Base-by-base conservation (phyloP, 352 stramenopile genomes). In the Phytophthora europaea region DNA sequence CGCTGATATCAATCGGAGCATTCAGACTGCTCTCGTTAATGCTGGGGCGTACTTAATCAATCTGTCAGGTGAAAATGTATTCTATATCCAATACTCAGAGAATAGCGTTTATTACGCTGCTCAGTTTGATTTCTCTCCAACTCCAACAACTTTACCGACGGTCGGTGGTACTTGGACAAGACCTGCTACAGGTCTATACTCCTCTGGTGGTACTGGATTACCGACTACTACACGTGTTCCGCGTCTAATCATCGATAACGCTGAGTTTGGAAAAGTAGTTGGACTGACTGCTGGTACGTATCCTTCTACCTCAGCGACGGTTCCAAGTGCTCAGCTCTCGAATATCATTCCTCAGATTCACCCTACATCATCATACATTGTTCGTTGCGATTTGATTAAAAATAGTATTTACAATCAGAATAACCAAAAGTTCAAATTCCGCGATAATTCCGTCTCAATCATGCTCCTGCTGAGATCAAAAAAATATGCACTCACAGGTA, bases 351-450 rank as follows among this genome's bases (percentile, higher is more conserved):
- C n/a, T n/a, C n/a, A n/a, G n/a, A n/a, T 58, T 33, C 62, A 72
- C 2, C 70, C 70, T 0, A 65, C 12, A 4, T 50, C 22, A 8
- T 45, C 18, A 1, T 76, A 76, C 34, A 55, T 76, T 2, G 51
- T 76, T 22, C 48, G 70, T 7, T 76, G 70, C 28, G 62, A 67
- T 61, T 1, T 72, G 0, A 61, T 76, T 3, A 76, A 76, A 73
- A 23, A 6, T 73, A 3, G 64, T 73, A 66, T 72, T 7, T 65
- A 51, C 22, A 62, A 72, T 61, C 47, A 72, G 38, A 53, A 72
- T 23, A 56, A 66, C 6, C 31, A 36, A 4, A 57, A 57, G 9
- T 22, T 65, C 0, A 59, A 26, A 4, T 72, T 72, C 20, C 10
- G 57, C 9, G 38, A 47, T 6, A 47, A 9, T 20, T 47, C 38